Evolutionary conservation across 139 green algal species (phyloP).

Genomic region (Closterium sp.): DNA sequence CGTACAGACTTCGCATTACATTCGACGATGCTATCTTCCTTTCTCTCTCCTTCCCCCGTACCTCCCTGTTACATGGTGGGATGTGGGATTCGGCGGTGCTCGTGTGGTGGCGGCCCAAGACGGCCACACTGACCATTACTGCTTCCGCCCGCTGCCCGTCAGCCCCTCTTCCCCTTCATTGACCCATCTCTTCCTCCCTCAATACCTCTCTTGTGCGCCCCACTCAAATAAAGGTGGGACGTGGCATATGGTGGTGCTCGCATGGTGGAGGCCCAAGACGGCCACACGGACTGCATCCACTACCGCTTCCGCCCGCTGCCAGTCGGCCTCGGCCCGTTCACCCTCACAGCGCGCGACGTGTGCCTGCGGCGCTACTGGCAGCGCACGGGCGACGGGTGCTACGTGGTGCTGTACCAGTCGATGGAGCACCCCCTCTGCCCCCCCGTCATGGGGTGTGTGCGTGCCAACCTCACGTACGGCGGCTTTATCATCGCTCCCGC

Average conservation of each 20-base stretch:
- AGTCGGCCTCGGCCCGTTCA: not conserved
- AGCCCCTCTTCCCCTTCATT: not conserved
- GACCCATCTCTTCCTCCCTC: not conserved
- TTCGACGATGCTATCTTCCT: not conserved
- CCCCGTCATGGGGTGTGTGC: not conserved
- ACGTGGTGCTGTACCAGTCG: not conserved
- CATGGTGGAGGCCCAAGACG: not conserved
- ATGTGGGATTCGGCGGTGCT: not conserved
- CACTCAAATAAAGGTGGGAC: constrained; percentile 1
- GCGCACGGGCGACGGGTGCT: not conserved
- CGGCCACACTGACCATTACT: not conserved
- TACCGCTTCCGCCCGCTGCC: not conserved
- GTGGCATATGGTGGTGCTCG: not conserved
- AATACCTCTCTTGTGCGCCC: not conserved
- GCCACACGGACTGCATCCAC: constrained; percentile 7
- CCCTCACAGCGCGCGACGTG: not conserved
- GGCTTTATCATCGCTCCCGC: constrained; percentile 11
- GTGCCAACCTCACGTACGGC: not conserved
- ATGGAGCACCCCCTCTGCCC: constrained; percentile 8
- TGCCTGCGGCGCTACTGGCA: constrained; percentile 20
- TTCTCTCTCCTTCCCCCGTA: not conserved
- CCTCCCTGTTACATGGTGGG: not conserved
- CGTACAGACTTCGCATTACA: not conserved
- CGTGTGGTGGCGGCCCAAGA: not conserved
- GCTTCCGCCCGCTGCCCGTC: not conserved